Base-by-base conservation (phyloP, 768 basidiomycete species). In the Erythrobasidium yunnanense region DNA sequence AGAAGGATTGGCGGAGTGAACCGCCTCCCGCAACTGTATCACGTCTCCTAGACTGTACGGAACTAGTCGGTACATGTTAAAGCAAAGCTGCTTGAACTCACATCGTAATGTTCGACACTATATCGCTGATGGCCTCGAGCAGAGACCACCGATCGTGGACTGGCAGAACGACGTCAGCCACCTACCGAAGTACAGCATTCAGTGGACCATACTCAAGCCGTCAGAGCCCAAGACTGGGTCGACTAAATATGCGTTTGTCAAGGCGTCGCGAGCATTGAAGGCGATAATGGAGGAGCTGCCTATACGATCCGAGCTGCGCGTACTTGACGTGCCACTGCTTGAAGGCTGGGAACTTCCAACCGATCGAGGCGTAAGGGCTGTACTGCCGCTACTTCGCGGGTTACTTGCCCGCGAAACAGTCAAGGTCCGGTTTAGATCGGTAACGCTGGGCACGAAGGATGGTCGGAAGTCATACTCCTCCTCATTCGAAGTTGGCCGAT, bases 121-220 rank as follows among this genome's bases (percentile, higher is more conserved):
- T n/a, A 7, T 60, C 57, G 52, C 53, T 13, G 18, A 6, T 27
- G 8, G 8, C 47, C 7, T 49, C 47, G 35, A 60, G 8, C n/a
- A 60, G 34, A 8, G 53, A 49, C 57, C 57, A 60, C 5, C 57
- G 57, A 29, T 60, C 57, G 25, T 60, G 57, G 23, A 60, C 38
- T 42, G 38, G 11, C 38, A 11, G n/a, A n/a, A 42, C 11, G n/a
- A 42, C 11, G n/a, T n/a, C n/a, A n/a, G n/a, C n/a, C n/a, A n/a
- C n/a, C n/a, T n/a, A n/a, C n/a, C n/a, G n/a, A n/a, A n/a, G n/a
- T n/a, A n/a, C n/a, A n/a, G n/a, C n/a, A n/a, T n/a, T n/a, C n/a
- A n/a, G n/a, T n/a, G n/a, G n/a, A n/a, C n/a, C n/a, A 11, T 42
- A 42, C 38, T 60, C 57, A 60, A 25, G 5, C 57, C 57, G 30